phyloP scores from a whole-genome alignment of 352 stramenopile species.

The Phytophthora podocarpi region DNA sequence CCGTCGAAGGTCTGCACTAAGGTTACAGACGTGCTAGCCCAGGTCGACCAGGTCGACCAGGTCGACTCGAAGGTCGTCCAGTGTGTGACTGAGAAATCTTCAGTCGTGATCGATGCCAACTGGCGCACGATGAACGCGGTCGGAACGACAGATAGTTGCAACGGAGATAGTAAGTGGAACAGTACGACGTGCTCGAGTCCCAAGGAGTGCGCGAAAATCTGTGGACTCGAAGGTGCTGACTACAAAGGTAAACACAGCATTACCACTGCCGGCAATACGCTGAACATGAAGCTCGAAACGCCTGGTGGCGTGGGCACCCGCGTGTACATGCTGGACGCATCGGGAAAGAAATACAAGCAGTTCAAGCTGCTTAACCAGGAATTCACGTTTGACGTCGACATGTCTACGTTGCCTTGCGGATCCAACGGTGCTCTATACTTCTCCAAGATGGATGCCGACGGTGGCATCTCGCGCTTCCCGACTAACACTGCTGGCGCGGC shows the following conservation, averaged over 20 bases:
- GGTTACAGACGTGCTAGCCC: constrained; percentile 11
- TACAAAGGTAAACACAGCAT: constrained; percentile 58
- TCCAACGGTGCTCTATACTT: constrained; percentile 68
- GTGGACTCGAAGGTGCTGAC: constrained; percentile 55
- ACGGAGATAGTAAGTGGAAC: constrained; percentile 50
- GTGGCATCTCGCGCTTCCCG: constrained; percentile 37
- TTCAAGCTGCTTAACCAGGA: constrained; percentile 66
- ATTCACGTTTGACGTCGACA: constrained; percentile 61
- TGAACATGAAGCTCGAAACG: constrained; percentile 54
- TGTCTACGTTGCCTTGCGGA: constrained; percentile 49
- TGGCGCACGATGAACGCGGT: constrained; percentile 58
- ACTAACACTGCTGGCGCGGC: constrained; percentile 46
- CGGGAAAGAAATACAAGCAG: constrained; percentile 41
- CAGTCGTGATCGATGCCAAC: constrained; percentile 64
- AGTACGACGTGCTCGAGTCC: constrained; percentile 41
- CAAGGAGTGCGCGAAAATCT: constrained; percentile 46
- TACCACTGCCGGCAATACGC: constrained; percentile 24
- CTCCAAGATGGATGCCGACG: constrained; percentile 57
- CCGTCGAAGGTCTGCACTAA: constrained; percentile 38
- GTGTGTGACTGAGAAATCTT: constrained; percentile 44
- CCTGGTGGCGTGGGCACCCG: constrained; percentile 56
- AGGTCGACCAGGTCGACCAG: constrained; percentile 16
- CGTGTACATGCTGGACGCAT: constrained; percentile 49
- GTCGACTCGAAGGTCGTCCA: constrained; percentile 21
- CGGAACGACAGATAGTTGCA: constrained; percentile 46